Conservation (phyloP, 306 rosid species). For the Glycine latifolia region DNA sequence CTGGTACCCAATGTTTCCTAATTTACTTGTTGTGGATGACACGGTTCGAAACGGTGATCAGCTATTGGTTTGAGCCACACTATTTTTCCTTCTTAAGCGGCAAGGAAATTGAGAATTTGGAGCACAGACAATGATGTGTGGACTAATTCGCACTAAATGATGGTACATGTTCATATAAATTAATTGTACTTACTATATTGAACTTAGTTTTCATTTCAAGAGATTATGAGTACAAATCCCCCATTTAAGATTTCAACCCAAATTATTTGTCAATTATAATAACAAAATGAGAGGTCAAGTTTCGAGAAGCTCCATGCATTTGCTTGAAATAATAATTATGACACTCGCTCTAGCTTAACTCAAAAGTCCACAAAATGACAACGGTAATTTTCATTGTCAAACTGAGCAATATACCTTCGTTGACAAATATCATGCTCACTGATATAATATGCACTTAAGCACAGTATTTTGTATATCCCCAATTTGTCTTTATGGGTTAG, state of each 20-base stretch:
- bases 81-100: conserved; percentile 31
- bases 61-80: conserved; percentile 25
- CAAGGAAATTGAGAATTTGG: conserved; percentile 33
- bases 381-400: not conserved
- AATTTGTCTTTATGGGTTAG: not conserved
- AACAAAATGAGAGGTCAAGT: not conserved
- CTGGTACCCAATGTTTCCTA: not conserved
- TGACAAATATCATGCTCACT: not conserved
- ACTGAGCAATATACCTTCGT: conserved; percentile 13
- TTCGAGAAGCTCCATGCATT: conserved; percentile 24
- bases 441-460: not conserved
- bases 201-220: conserved; percentile 14
- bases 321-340: not conserved
- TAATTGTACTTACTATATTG: conserved; percentile 7
- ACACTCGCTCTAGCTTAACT: not conserved
- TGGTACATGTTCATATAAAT: not conserved
- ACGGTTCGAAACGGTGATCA: conserved; percentile 1
- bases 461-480: not conserved
- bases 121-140: conserved; percentile 32
- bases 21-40: conserved; percentile 28
- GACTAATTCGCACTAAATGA: conserved; percentile 20
- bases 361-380: conserved; percentile 29
- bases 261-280: not conserved
- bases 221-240: not conserved
- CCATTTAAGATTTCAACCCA: not conserved